Conservation (phyloP, 2,329 filamentous ascomycete species). For the Exophiala lecanii-corni region DNA sequence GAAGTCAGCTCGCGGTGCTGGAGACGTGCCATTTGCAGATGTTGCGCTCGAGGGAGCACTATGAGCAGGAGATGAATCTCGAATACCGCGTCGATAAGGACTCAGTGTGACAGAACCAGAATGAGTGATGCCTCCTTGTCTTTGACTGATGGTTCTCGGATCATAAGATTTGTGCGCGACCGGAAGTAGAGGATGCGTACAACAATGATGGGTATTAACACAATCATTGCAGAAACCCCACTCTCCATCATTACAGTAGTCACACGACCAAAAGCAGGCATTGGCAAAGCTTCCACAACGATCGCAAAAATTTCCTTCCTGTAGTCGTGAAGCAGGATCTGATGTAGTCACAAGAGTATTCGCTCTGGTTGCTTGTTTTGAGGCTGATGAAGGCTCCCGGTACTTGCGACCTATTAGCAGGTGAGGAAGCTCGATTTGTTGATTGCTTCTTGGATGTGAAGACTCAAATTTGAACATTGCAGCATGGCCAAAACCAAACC, state of each 20-base stretch:
- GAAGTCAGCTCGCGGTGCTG: conserved; percentile 40
- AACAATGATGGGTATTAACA: conserved; percentile 75
- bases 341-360: conserved; percentile 10
- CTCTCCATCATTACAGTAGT: conserved; percentile 80
- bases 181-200: conserved; percentile 75
- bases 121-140: conserved; percentile 1
- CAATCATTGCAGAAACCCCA: conserved; percentile 93
- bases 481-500: conserved; percentile 78
- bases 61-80: conserved; percentile 19
- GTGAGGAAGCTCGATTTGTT: conserved; percentile 49
- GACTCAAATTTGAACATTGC: conserved; percentile 66
- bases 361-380: conserved; percentile 2
- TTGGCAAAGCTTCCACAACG: conserved; percentile 70
- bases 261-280: conserved; percentile 85
- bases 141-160: conserved; percentile 5
- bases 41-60: conserved; percentile 19
- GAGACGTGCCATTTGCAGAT: conserved; percentile 12
- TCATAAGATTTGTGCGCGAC: conserved; percentile 55
- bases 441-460: conserved; percentile 38
- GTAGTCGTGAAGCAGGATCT: conserved; percentile 62
- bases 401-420: conserved; percentile 47
- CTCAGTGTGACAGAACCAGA: conserved; percentile 11
- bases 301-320: conserved; percentile 80
- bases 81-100: conserved; percentile 12
- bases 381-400: conserved; percentile 23